phyloP scores from a whole-genome alignment of 805 yeast genomes.

The Sugiyamaella boreocaroliniensis region DNA sequence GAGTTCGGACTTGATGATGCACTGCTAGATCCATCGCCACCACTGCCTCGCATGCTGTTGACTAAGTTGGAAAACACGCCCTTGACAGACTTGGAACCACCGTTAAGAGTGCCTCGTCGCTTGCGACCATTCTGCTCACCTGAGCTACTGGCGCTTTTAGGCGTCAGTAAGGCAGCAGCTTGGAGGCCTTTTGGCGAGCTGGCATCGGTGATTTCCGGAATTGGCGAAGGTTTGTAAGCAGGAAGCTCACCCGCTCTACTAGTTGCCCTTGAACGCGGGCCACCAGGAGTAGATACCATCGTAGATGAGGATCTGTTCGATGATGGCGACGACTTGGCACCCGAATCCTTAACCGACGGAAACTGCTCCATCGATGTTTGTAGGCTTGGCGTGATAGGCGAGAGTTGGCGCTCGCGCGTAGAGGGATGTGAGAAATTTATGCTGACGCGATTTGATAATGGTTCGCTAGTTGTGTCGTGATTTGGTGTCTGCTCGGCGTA shows the following conservation, averaged over 20 bases:
- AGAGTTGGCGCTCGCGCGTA: not conserved
- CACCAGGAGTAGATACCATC: conserved; percentile 5
- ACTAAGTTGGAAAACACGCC: conserved; percentile 24
- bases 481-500: not conserved
- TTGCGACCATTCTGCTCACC: conserved; percentile 7
- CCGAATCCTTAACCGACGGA: not conserved
- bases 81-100: conserved; percentile 16
- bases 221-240: conserved; percentile 1
- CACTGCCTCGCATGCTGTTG: conserved; percentile 16
- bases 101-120: conserved; percentile 19
- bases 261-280: conserved; percentile 16
- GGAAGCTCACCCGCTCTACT: conserved; percentile 18
- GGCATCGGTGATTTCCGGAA: conserved; percentile 1
- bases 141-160: conserved; percentile 5
- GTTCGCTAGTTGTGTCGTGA: not conserved
- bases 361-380: conserved; percentile 7
- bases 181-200: not conserved
- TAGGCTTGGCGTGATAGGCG: conserved; percentile 8
- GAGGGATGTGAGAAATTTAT: not conserved
- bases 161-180: conserved; percentile 3
- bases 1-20: conserved; percentile 1
- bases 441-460: not conserved
- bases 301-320: conserved; percentile 16
- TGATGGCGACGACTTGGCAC: conserved; percentile 5
- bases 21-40: conserved; percentile 1